Evolutionary conservation across 139 green algal species (phyloP).

Genomic region (Ettlia oleoabundans): DNA sequence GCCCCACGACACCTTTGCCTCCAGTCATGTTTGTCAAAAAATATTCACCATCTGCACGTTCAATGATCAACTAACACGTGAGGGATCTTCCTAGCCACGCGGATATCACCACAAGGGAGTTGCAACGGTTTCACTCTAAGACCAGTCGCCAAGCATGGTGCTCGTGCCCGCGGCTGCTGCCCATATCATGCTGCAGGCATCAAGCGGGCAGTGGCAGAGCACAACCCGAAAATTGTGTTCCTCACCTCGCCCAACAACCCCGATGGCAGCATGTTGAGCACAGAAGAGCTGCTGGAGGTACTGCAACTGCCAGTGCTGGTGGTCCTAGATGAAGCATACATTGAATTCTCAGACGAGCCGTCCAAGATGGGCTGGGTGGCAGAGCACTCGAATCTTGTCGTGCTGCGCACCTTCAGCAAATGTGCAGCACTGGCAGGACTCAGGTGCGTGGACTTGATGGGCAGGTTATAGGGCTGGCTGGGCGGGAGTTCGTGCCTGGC

Average conservation of each 20-base stretch:
- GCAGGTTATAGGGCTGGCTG: neutral
- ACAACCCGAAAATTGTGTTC: constrained; percentile 97
- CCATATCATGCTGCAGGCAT: constrained; percentile 41
- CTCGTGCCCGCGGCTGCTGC: neutral
- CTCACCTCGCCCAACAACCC: constrained; percentile 99
- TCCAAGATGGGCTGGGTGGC: constrained; percentile 81
- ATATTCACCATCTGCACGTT: too few species aligned
- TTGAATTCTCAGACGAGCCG: constrained; percentile 89
- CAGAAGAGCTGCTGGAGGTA: constrained; percentile 80
- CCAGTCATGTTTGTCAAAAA: neutral
- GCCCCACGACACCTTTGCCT: neutral
- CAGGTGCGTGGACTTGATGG: constrained; percentile 5
- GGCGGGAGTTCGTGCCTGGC: neutral
- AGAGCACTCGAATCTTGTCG: constrained; percentile 87
- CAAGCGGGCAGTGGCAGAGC: constrained; percentile 75
- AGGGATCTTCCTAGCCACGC: too few species aligned
- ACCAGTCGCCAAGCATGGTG: too few species aligned
- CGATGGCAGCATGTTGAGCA: constrained; percentile 89
- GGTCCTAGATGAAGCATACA: constrained; percentile 99
- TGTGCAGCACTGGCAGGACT: constrained; percentile 84
- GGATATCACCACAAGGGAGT: too few species aligned
- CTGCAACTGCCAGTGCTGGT: constrained; percentile 91
- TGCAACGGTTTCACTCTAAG: too few species aligned
- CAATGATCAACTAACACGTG: too few species aligned
- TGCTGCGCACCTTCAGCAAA: constrained; percentile 98